Conservation (phyloP, 176 grass and related monocot species). For the Carex scoparia region DNA sequence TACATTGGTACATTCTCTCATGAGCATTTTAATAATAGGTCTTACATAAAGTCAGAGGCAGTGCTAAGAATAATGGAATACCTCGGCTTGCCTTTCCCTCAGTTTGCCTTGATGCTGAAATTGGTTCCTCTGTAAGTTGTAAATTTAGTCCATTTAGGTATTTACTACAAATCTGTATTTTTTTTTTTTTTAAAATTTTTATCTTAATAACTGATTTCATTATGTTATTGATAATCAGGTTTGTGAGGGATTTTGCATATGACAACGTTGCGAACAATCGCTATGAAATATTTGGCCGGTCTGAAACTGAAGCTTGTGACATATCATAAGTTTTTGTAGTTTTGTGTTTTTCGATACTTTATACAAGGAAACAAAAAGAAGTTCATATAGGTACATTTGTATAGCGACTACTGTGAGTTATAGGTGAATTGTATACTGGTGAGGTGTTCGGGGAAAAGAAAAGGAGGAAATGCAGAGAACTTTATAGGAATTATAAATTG, state of each 20-base stretch:
- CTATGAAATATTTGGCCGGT: slow-evolving; percentile 59
- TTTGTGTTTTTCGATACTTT: background rate
- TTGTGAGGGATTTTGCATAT: slow-evolving; percentile 75
- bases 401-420: background rate
- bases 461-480: background rate
- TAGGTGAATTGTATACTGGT: no score
- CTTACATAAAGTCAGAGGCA: slow-evolving; percentile 90
- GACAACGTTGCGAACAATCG: slow-evolving; percentile 77
- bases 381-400: slow-evolving; percentile 1
- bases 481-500: background rate
- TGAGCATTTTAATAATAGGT: slow-evolving; percentile 28
- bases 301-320: slow-evolving; percentile 71
- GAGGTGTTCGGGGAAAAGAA: background rate
- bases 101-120: slow-evolving; percentile 60
- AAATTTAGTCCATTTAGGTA: background rate
- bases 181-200: background rate
- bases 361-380: background rate
- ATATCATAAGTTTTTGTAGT: slow-evolving; percentile 36
- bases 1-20: background rate
- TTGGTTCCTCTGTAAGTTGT: slow-evolving; percentile 59
- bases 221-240: slow-evolving; percentile 33
- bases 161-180: background rate
- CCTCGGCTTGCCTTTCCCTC: slow-evolving; percentile 72
- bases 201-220: background rate
- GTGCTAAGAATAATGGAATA: slow-evolving; percentile 93